Conservation (phyloP, 495 filamentous ascomycete genomes). For the Glutinoglossum americanum region DNA sequence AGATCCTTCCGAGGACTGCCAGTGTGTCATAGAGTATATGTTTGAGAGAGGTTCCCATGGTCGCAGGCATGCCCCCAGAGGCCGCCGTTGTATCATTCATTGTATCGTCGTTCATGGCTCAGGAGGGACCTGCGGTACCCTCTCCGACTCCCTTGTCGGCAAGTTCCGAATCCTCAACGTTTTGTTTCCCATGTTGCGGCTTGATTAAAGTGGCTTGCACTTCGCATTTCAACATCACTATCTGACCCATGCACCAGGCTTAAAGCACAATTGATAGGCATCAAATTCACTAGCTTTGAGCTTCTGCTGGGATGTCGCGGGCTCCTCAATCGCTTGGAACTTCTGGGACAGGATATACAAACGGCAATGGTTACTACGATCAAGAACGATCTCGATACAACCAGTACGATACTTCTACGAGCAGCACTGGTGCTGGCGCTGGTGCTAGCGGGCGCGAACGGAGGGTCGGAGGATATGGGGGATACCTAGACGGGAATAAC, state of each 20-base stretch:
- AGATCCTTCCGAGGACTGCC: too few relatives aligned
- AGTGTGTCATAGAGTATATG: too few relatives aligned
- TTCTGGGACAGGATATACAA: not conserved
- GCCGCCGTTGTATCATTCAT: too few relatives aligned
- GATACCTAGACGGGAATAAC: constrained; percentile 11
- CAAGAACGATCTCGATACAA: not conserved
- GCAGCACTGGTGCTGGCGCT: not conserved
- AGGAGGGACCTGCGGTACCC: too few relatives aligned
- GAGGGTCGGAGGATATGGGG: constrained; percentile 22
- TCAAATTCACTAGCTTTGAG: not conserved
- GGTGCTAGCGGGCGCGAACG: constrained; percentile 10
- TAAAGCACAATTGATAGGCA: not conserved
- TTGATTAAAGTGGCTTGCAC: too few relatives aligned
- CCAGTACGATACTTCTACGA: not conserved
- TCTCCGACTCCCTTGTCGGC: too few relatives aligned
- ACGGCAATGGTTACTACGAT: not conserved
- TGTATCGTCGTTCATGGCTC: too few relatives aligned
- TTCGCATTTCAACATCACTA: not conserved
- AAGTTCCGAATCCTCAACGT: too few relatives aligned
- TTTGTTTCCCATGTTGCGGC: too few relatives aligned
- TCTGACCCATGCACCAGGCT: not conserved
- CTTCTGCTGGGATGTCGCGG: not conserved
- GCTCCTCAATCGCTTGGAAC: not conserved
- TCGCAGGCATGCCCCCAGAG: too few relatives aligned
- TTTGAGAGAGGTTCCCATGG: too few relatives aligned